These are phyloP conservation scores for Zoysia japonica DNA, from an alignment of 176 grass and related monocot genomes.

Conservation along the genomic window DNA sequence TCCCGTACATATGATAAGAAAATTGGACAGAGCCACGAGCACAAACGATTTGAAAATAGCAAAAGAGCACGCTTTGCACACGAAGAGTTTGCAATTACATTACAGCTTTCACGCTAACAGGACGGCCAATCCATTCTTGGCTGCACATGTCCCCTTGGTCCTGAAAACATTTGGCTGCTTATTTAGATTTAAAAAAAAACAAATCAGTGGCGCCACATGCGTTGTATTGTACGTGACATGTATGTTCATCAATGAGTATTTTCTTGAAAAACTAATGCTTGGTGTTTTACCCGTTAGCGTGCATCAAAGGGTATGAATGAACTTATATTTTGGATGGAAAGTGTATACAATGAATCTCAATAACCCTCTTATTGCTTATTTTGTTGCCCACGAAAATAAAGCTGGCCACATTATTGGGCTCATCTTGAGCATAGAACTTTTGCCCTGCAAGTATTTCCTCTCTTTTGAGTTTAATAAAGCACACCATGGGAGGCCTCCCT, in stretches of 20 bases:
- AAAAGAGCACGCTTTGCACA: slow-evolving; percentile 28
- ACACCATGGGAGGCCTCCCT: too few relatives aligned
- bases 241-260: background rate
- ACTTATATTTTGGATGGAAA: background rate
- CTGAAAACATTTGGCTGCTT: background rate
- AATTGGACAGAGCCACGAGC: background rate
- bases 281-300: background rate
- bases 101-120: background rate
- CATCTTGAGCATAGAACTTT: too few relatives aligned
- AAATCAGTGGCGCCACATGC: background rate
- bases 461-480: too few relatives aligned
- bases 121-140: background rate
- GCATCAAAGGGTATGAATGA: background rate
- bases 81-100: background rate
- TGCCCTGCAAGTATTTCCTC: too few relatives aligned
- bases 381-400: too few relatives aligned
- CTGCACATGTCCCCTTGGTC: background rate
- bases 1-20: background rate
- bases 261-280: too few relatives aligned
- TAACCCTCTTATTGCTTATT: background rate
- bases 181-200: background rate
- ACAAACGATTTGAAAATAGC: slow-evolving; percentile 20
- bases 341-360: background rate
- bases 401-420: too few relatives aligned
- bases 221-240: background rate